A percentile compares a stretch with the other conserved stretches of the same genome.
Conservation (phyloP, 2,329 filamentous ascomycete species). For the Truncatella angustata region DNA sequence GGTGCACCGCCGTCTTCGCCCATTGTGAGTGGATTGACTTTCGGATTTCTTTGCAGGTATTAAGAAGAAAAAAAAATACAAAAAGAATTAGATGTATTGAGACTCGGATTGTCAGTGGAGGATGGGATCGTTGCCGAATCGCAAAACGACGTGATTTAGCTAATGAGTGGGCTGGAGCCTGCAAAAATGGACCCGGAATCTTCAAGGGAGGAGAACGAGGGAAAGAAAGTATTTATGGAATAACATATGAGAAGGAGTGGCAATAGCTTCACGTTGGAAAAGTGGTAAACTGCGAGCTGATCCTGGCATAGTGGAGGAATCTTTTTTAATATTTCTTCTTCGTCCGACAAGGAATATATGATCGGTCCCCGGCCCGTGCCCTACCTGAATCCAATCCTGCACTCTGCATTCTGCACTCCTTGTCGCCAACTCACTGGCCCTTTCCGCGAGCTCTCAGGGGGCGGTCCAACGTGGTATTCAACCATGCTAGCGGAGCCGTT, state of each 20-base stretch:
- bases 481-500: background rate
- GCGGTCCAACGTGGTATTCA: background rate
- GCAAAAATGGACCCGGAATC: background rate
- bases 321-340: conserved; percentile 4
- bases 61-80: too few relatives aligned
- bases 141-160: background rate
- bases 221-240: background rate
- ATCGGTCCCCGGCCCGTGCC: background rate
- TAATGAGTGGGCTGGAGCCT: too few relatives aligned
- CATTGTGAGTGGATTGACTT: background rate
- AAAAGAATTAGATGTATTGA: too few relatives aligned
- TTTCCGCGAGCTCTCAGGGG: background rate
- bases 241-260: background rate
- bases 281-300: background rate
- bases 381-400: background rate
- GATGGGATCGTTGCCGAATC: too few relatives aligned
- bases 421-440: background rate
- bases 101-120: background rate
- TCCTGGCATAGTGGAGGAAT: background rate
- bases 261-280: conserved; percentile 1
- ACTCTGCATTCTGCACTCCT: background rate
- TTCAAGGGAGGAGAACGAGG: background rate
- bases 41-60: background rate
- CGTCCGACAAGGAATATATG: background rate
- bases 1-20: background rate